Evolutionary conservation across 176 grass and related monocot species (phyloP).

Genomic region (Triticum turgidum): DNA sequence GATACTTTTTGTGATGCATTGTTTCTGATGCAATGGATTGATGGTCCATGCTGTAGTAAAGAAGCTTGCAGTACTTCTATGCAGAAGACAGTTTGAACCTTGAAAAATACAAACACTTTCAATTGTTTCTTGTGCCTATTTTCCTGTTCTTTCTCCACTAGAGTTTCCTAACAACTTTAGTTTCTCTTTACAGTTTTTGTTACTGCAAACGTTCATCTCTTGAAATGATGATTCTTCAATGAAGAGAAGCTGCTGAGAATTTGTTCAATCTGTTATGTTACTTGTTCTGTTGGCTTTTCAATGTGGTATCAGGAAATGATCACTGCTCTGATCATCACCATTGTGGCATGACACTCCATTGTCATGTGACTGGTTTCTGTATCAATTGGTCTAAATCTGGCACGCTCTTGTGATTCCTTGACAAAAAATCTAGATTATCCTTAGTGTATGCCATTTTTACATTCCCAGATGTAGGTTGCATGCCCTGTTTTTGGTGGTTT

Average conservation of each 20-base stretch:
- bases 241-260: not conserved
- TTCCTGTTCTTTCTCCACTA: too few species aligned
- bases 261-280: not conserved
- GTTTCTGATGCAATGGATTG: too few species aligned
- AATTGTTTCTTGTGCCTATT: too few species aligned
- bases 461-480: not conserved
- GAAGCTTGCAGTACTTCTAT: too few species aligned
- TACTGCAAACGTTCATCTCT: slow-evolving; percentile 12
- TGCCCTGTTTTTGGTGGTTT: not conserved
- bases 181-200: not conserved
- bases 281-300: not conserved
- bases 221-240: not conserved
- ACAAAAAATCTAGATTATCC: not conserved
- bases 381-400: not conserved
- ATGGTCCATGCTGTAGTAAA: too few species aligned
- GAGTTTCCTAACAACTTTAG: not conserved
- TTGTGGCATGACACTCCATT: not conserved
- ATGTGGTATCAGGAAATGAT: not conserved
- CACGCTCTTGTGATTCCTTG: not conserved
- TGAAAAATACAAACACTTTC: too few species aligned
- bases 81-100: too few species aligned
- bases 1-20: too few species aligned
- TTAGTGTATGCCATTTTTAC: not conserved
- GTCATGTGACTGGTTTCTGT: not conserved
- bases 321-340: not conserved